These are phyloP conservation scores for Papiliotrema nemorosa DNA, from an alignment of 1,284 basidiomycete genomes.

Conservation along the genomic window DNA sequence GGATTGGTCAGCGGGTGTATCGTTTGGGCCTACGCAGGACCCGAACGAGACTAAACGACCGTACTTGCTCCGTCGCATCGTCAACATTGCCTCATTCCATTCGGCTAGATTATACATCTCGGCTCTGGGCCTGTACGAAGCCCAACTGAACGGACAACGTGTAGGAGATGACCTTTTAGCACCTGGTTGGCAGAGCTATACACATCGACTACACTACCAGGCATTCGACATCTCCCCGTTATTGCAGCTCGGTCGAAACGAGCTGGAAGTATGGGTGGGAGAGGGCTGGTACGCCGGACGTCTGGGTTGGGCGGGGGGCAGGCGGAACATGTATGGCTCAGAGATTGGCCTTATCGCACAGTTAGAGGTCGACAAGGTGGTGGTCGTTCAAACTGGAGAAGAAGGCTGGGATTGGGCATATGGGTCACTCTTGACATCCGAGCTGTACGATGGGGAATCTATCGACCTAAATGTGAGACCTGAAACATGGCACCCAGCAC, in stretches of 20 bases:
- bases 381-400: conserved; percentile 16
- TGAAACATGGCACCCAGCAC: conserved; percentile 10
- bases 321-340: conserved; percentile 30
- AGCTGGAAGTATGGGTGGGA: conserved; percentile 21
- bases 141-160: conserved; percentile 29
- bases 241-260: conserved; percentile 23
- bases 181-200: conserved; percentile 42
- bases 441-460: conserved; percentile 38
- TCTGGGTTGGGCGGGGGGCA: conserved; percentile 21
- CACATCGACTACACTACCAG: conserved; percentile 34
- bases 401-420: conserved; percentile 24
- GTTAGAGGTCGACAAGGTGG: conserved; percentile 23
- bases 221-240: conserved; percentile 24
- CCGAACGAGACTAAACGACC: conserved; percentile 6
- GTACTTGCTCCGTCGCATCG: conserved; percentile 2
- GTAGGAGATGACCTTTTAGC: conserved; percentile 37
- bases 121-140: conserved; percentile 38
- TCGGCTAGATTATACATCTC: conserved; percentile 36
- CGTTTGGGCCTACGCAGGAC: conserved; percentile 4
- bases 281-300: conserved; percentile 39
- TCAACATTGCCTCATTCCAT: background rate
- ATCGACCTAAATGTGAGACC: conserved; percentile 15
- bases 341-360: conserved; percentile 24
- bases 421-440: conserved; percentile 18
- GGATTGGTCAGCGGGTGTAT: conserved; percentile 27